Evolutionary conservation across 108 stramenopile genomes (phyloP).

Genomic region (Nitzschia palea): DNA sequence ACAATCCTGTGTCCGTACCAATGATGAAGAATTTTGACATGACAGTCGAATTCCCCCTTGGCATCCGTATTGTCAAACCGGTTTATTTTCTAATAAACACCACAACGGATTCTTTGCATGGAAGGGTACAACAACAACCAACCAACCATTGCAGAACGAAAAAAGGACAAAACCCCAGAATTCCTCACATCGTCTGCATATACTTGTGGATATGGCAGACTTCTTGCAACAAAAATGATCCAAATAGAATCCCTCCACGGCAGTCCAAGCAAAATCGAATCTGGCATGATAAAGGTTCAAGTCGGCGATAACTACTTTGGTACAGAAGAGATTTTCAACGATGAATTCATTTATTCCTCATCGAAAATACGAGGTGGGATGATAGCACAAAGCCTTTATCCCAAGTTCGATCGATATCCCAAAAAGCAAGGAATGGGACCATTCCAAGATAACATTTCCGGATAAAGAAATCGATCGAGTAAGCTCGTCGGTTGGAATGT

Average conservation of each 20-base stretch:
- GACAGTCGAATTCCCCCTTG: constrained; percentile 62
- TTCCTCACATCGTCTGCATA: not conserved
- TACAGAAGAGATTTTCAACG: constrained; percentile 69
- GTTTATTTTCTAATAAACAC: constrained; percentile 19
- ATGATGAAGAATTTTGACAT: constrained; percentile 83
- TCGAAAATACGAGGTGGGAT: constrained; percentile 73
- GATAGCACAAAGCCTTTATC: constrained; percentile 76
- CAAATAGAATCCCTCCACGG: constrained; percentile 29
- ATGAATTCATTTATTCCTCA: constrained; percentile 71
- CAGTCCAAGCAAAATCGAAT: constrained; percentile 16
- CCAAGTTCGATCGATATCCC: constrained; percentile 81
- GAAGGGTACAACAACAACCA: too few relatives aligned
- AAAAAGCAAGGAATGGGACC: constrained; percentile 74
- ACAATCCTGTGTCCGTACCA: constrained; percentile 81
- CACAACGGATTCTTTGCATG: not conserved
- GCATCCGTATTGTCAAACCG: constrained; percentile 63
- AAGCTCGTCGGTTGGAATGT: too few relatives aligned
- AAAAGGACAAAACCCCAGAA: not conserved
- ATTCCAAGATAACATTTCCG: constrained; percentile 5
- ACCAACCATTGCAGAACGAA: too few relatives aligned
- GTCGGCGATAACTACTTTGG: constrained; percentile 53
- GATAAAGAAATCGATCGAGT: too few relatives aligned
- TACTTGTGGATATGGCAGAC: constrained; percentile 9
- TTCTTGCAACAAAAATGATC: constrained; percentile 17
- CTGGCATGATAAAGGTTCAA: too few relatives aligned